phyloP scores from a whole-genome alignment of 2,329 filamentous ascomycete species.

The Penicillium corylophilum region DNA sequence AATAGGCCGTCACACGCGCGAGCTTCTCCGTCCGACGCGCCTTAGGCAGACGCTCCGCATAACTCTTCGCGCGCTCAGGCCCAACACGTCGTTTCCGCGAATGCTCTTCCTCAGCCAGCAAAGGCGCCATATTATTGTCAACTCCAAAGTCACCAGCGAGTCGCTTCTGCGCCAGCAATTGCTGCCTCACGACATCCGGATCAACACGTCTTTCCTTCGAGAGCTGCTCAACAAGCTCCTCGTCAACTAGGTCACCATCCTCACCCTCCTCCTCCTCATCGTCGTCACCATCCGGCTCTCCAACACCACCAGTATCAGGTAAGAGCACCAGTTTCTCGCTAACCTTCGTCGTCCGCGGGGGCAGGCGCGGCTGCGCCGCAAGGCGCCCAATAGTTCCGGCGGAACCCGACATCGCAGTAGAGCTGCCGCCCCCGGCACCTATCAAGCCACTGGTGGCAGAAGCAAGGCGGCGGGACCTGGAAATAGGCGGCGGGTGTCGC shows the following conservation, averaged over 20 bases:
- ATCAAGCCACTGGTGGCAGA: slow-evolving; percentile 33
- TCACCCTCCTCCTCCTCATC: slow-evolving; percentile 27
- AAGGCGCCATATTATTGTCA: slow-evolving; percentile 52
- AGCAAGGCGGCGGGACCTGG: slow-evolving; percentile 33
- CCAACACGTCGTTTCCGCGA: slow-evolving; percentile 54
- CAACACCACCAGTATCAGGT: slow-evolving; percentile 64
- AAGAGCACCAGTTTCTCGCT: slow-evolving; percentile 96
- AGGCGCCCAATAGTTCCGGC: slow-evolving; percentile 58
- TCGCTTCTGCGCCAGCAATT: slow-evolving; percentile 32
- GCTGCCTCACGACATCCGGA: slow-evolving; percentile 34
- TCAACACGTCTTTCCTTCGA: slow-evolving; percentile 35
- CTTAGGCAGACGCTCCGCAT: slow-evolving; percentile 90
- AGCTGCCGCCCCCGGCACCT: slow-evolving; percentile 34
- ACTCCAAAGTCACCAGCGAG: slow-evolving; percentile 56
- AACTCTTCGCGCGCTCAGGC: slow-evolving; percentile 72
- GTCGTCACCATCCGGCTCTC: slow-evolving; percentile 44
- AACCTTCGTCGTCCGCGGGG: slow-evolving; percentile 85
- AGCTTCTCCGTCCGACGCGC: slow-evolving; percentile 82
- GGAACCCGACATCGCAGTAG: slow-evolving; percentile 45
- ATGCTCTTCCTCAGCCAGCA: slow-evolving; percentile 59
- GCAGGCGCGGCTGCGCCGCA: slow-evolving; percentile 61
- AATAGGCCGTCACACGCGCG: slow-evolving; percentile 89
- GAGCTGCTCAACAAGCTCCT: slow-evolving; percentile 36
- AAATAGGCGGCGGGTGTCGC: slow-evolving; percentile 59
- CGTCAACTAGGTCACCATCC: slow-evolving; percentile 32